These are phyloP conservation scores for Candida awuae DNA, from an alignment of 805 yeast genomes.

Conservation along the genomic window DNA sequence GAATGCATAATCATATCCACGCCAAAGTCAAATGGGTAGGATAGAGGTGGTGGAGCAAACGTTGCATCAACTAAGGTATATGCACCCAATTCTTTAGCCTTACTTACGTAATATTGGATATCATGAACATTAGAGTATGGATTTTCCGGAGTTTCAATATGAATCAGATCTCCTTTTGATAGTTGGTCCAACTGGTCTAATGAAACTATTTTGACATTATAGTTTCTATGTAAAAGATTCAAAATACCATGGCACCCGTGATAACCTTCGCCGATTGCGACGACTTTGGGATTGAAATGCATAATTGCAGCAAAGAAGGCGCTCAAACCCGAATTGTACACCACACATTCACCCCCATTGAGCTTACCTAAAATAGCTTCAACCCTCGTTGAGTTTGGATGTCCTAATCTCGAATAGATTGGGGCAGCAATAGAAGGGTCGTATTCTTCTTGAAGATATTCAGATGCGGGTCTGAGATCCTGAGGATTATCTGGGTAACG, in stretches of 20 bases:
- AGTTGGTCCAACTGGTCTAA: conserved; percentile 44
- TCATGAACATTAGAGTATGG: conserved; percentile 68
- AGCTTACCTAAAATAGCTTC: conserved; percentile 58
- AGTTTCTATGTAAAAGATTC: conserved; percentile 51
- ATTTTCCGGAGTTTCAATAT: conserved; percentile 82
- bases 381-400: conserved; percentile 61
- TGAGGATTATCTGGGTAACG: conserved; percentile 55
- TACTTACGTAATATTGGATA: conserved; percentile 51
- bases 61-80: conserved; percentile 71
- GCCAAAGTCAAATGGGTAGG: conserved; percentile 72
- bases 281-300: conserved; percentile 57
- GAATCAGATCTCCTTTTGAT: conserved; percentile 65
- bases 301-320: conserved; percentile 74
- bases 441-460: conserved; percentile 9
- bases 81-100: conserved; percentile 76
- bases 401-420: conserved; percentile 66
- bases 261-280: conserved; percentile 74
- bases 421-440: conserved; percentile 24
- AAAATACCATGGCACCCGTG: conserved; percentile 78
- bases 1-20: conserved; percentile 90
- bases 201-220: conserved; percentile 43
- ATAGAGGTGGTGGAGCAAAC: conserved; percentile 89
- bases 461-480: conserved; percentile 41
- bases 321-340: conserved; percentile 71
- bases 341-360: conserved; percentile 56